These are phyloP conservation scores for Beauveria bassiana DNA, from an alignment of 2,329 filamentous ascomycete genomes.

Conservation along the genomic window DNA sequence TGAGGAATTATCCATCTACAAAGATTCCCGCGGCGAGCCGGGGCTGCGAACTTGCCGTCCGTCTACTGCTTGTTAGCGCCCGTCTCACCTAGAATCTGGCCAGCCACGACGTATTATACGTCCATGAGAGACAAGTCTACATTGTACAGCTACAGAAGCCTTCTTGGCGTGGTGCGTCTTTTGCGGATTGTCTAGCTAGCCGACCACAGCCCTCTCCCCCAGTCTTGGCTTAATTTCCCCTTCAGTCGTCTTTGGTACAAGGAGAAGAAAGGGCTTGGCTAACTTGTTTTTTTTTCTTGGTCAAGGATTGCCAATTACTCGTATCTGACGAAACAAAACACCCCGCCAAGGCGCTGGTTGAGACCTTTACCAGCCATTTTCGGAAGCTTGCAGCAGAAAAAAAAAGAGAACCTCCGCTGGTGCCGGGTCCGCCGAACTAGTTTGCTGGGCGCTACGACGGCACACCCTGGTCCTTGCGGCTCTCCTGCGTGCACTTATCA, in stretches of 20 bases:
- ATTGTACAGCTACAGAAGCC: no score
- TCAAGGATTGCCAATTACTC: not conserved
- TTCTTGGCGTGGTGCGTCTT: no score
- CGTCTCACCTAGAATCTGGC: not conserved
- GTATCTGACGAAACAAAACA: not conserved
- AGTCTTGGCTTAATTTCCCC: not conserved
- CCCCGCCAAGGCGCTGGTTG: not conserved
- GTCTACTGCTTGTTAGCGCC: not conserved
- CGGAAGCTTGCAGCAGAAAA: not conserved
- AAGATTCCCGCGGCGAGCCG: not conserved
- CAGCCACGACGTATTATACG: no score
- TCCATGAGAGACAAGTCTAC: no score
- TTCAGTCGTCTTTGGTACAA: not conserved
- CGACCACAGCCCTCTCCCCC: not conserved
- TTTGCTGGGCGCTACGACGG: not conserved
- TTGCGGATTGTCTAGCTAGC: not conserved
- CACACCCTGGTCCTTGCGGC: conserved; percentile 3
- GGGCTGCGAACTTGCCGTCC: not conserved
- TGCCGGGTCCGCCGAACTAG: conserved; percentile 9
- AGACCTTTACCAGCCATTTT: not conserved
- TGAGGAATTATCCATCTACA: not conserved
- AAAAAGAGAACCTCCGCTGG: conserved; percentile 1
- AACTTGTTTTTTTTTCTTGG: not conserved
- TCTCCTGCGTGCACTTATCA: not conserved
- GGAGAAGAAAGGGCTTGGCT: not conserved